Evolutionary conservation across 1,284 basidiomycete species (phyloP), one percentile per base, ranked within the genome.

Genomic region (Phlebopus sp.): DNA sequence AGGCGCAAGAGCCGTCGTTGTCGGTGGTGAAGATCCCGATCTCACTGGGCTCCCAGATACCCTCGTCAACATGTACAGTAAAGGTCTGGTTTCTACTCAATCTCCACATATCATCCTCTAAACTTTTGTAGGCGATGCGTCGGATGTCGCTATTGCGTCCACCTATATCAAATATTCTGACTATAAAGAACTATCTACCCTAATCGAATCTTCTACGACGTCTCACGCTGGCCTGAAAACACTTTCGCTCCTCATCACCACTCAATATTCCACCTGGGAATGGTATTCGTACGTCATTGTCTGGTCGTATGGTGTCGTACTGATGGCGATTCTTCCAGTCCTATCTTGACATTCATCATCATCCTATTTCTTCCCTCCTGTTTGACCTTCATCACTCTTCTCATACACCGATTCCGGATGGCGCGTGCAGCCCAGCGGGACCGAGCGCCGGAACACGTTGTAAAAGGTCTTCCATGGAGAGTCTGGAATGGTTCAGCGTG

Each of bases 51-150:
- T 78, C 58, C 82, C 90, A 14, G 87, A 91, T 59, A 78, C 79
- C n/a, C 73, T 94, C 51, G 79, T 94, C 36, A 93, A 90, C 52
- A 94, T 95, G 92, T 93, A 87, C 68, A 90, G 86, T 63, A 88
- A 88, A 67, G 84, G 86, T 88, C 55, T 44, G n/a, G 11, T 23
- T 23, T 14, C 7, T 21, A 25, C 23, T 4, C 13, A 14, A 31
- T 10, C 15, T 29, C 0, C 35, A 44, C 43, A 49, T 42, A 60
- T 10, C 39, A 6, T 30, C 29, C 30, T 6, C 17, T 58, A 46
- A 43, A 38, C n/a, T 48, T 44, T 44, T 41, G 29, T 55, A 90
- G 86, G 77, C 58, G 86, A 89, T 60, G 73, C 86, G 5, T 85
- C 86, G 21, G 86, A 90, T 59, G 75, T 90, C 53, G 72, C 64